Conservation (phyloP, 2,329 filamentous ascomycete species). For the Xylariomycetidae sp. region DNA sequence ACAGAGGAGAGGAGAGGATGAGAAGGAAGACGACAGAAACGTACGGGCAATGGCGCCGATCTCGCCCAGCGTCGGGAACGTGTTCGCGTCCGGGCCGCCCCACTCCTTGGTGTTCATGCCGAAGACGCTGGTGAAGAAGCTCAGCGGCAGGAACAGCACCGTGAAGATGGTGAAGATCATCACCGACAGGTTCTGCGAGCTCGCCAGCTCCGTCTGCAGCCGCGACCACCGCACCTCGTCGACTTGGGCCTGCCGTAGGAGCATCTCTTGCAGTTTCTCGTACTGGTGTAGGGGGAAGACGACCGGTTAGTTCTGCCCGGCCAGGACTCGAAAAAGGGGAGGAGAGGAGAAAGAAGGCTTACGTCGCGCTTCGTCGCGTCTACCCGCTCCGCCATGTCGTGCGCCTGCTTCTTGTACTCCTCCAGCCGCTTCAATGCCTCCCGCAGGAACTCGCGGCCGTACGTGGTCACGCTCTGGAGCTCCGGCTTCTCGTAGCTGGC, state of each 20-base stretch:
- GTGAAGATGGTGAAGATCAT: constrained; percentile 62
- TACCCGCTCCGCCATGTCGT: constrained; percentile 54
- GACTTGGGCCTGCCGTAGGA: constrained; percentile 60
- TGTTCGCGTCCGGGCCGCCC: constrained; percentile 36
- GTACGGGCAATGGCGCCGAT: constrained; percentile 41
- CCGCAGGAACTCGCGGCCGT: constrained; percentile 44
- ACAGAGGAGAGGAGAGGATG: neutral
- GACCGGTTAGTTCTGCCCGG: too few relatives aligned
- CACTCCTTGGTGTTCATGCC: constrained; percentile 60
- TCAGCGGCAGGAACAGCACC: constrained; percentile 57
- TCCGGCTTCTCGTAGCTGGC: constrained; percentile 34
- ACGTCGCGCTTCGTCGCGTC: constrained; percentile 51
- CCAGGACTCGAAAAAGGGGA: neutral
- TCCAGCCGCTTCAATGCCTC: constrained; percentile 46
- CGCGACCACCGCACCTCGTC: constrained; percentile 59
- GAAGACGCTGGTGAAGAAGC: constrained; percentile 60
- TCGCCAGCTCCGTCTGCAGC: constrained; percentile 56
- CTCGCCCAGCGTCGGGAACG: constrained; percentile 35
- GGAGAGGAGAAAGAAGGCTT: constrained; percentile 20
- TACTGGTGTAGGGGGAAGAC: too few relatives aligned
- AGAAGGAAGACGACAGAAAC: constrained; percentile 18
- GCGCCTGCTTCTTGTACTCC: constrained; percentile 48
- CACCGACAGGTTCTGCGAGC: constrained; percentile 54
- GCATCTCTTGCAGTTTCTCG: constrained; percentile 60
- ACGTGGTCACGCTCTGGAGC: constrained; percentile 36